Evolutionary conservation across 1,284 basidiomycete species (phyloP).

Genomic region (Marasmius sp.): DNA sequence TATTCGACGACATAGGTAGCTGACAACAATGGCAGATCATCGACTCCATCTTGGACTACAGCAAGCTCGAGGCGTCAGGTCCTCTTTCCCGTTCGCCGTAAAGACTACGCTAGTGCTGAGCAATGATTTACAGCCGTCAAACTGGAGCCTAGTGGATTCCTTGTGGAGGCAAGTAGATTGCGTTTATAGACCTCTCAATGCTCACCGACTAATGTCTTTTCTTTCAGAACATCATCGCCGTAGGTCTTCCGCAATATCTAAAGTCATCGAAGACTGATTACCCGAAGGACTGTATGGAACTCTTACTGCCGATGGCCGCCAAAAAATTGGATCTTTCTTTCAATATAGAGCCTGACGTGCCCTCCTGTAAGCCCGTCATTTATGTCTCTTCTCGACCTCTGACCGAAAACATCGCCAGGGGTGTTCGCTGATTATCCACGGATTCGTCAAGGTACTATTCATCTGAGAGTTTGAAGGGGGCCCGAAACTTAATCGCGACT

Average conservation of each 20-base stretch:
- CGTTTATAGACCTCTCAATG: background rate
- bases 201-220: background rate
- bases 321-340: conserved; percentile 71
- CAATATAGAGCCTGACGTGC: conserved; percentile 64
- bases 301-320: conserved; percentile 68
- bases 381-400: background rate
- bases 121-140: conserved; percentile 51
- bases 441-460: conserved; percentile 58
- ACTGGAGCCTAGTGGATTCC: conserved; percentile 62
- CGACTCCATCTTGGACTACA: conserved; percentile 73
- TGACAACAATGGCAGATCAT: conserved; percentile 50
- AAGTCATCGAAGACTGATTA: background rate
- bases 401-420: conserved; percentile 37
- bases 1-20: background rate
- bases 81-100: conserved; percentile 6
- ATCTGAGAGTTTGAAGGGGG: conserved; percentile 8
- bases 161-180: conserved; percentile 49
- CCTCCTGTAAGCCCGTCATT: conserved; percentile 44
- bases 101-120: conserved; percentile 6
- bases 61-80: conserved; percentile 73
- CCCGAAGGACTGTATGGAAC: conserved; percentile 67
- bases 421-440: conserved; percentile 71
- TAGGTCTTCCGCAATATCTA: conserved; percentile 27
- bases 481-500: background rate
- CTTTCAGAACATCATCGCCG: conserved; percentile 59